Percentiles rank a stretch among this genome's conserved stretches.
phyloP scores from a whole-genome alignment of 306 rosid species.

The Rosa rugosa region DNA sequence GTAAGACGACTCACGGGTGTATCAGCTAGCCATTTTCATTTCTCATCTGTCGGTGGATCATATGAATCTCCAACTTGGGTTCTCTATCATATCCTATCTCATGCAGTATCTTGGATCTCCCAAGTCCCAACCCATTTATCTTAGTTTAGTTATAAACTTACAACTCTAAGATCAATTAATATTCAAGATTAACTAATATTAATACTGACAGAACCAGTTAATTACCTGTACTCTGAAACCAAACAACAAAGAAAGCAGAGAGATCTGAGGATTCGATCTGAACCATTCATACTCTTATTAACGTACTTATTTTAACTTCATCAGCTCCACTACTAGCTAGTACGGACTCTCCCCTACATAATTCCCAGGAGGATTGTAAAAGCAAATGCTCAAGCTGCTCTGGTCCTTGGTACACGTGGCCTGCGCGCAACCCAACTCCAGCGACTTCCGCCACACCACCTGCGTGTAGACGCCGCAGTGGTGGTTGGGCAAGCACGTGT shows the following conservation, averaged over 20 bases:
- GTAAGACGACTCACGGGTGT: neutral
- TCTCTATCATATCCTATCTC: neutral
- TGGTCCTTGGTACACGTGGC: slow-evolving; percentile 54
- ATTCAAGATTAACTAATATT: neutral
- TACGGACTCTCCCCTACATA: slow-evolving; percentile 69
- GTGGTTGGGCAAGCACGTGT: slow-evolving; percentile 54
- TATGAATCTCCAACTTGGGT: slow-evolving; percentile 7
- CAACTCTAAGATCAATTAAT: neutral
- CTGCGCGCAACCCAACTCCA: slow-evolving; percentile 61
- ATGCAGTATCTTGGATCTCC: slow-evolving; percentile 8
- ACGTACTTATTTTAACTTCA: neutral
- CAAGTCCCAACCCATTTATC: neutral
- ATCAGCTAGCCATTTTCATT: neutral
- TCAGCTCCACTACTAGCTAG: slow-evolving; percentile 30
- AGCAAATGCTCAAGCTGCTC: slow-evolving; percentile 60
- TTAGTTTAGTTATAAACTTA: neutral
- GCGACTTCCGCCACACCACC: slow-evolving; percentile 76
- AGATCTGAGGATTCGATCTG: neutral
- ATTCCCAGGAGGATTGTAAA: slow-evolving; percentile 79
- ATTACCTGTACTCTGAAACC: neutral
- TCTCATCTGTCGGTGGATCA: slow-evolving; percentile 11
- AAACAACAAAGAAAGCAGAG: neutral
- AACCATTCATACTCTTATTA: neutral
- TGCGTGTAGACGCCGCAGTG: slow-evolving; percentile 80
- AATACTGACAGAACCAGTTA: neutral